Evolutionary conservation across 768 basidiomycete species (phyloP).

Genomic region (Tulasnella calospora): DNA sequence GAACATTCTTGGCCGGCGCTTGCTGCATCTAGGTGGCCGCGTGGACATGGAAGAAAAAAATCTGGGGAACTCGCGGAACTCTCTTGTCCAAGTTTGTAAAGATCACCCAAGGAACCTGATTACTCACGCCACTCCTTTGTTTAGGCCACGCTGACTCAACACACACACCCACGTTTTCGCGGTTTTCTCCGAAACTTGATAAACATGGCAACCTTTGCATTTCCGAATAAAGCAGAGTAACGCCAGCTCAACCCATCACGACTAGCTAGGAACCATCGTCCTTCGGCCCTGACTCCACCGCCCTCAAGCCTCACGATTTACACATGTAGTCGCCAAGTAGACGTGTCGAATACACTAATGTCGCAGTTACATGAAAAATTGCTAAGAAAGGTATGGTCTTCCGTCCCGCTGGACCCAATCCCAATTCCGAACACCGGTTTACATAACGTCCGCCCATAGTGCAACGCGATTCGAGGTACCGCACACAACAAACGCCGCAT

Average conservation of each 20-base stretch:
- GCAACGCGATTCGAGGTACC: background rate
- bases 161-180: background rate
- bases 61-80: background rate
- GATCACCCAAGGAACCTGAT: background rate
- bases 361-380: background rate
- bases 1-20: background rate
- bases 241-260: background rate
- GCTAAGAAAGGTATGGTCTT: background rate
- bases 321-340: background rate
- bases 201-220: background rate
- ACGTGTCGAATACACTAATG: background rate
- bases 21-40: background rate
- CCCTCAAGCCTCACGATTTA: background rate
- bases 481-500: background rate
- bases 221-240: background rate
- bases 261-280: background rate
- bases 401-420: background rate
- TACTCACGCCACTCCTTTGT: conserved; percentile 6
- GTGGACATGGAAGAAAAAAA: background rate
- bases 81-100: background rate
- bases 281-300: background rate
- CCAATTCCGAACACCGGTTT: background rate
- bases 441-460: background rate
- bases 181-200: background rate
- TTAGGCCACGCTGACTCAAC: background rate